A percentile compares a stretch with the other conserved stretches of the same genome.
These are phyloP conservation scores for Cynanchum wilfordii DNA, from an alignment of 257 asterid species.

Conservation along the genomic window DNA sequence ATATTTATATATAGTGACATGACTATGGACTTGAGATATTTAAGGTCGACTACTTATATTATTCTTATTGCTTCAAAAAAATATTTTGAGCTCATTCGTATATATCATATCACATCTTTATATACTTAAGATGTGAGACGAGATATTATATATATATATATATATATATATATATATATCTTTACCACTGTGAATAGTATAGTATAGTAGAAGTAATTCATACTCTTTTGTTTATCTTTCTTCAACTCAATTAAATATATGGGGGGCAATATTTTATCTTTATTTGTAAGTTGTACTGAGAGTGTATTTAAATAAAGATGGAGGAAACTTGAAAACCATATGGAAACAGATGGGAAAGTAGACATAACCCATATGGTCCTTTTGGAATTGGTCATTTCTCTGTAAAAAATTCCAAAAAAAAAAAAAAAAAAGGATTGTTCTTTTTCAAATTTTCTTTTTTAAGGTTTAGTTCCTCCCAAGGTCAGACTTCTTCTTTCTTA, in stretches of 20 bases:
- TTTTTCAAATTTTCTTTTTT: neutral
- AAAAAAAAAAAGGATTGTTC: neutral
- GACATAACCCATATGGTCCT: slow-evolving; percentile 34
- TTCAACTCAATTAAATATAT: no score
- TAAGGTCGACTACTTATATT: no score
- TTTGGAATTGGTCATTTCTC: slow-evolving; percentile 28
- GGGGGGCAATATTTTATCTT: neutral
- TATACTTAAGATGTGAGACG: no score
- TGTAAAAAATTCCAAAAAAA: neutral
- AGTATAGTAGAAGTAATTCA: no score
- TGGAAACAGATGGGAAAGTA: slow-evolving; percentile 16
- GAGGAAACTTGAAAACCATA: neutral
- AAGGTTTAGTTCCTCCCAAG: neutral
- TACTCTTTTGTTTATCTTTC: neutral
- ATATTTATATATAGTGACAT: no score
- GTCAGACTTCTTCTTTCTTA: neutral
- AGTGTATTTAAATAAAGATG: neutral
- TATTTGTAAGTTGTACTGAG: neutral
- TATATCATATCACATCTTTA: no score
- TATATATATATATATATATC: no score
- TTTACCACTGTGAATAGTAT: no score
- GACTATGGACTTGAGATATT: no score
- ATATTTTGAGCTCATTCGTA: no score
- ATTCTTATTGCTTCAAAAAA: no score
- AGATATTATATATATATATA: no score